These are phyloP conservation scores for Colletotrichum gloeosporioides DNA, from an alignment of 2,329 filamentous ascomycete species.

Conservation along the genomic window DNA sequence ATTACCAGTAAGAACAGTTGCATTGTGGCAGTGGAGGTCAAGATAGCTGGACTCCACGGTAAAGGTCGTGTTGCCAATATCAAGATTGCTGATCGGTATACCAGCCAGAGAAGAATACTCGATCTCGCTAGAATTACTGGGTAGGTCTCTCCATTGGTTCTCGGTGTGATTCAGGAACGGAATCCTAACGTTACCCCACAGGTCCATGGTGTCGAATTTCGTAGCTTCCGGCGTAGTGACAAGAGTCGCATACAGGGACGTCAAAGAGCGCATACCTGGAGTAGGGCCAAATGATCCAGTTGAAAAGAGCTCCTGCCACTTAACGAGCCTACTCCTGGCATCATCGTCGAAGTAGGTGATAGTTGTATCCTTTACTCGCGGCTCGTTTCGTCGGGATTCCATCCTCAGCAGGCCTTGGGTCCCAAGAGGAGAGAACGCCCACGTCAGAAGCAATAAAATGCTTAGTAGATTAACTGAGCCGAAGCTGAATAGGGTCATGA, in stretches of 20 bases:
- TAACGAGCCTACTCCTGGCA: too few relatives aligned
- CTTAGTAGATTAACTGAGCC: too few relatives aligned
- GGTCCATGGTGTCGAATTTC: slow-evolving; percentile 24
- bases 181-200: slow-evolving; percentile 33
- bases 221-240: slow-evolving; percentile 24
- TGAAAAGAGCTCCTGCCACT: too few relatives aligned
- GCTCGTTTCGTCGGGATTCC: too few relatives aligned
- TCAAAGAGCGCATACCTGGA: background rate
- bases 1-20: background rate
- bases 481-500: too few relatives aligned
- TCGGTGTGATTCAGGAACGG: slow-evolving; percentile 17
- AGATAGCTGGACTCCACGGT: slow-evolving; percentile 1
- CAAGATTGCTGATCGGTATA: background rate
- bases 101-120: background rate
- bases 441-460: too few relatives aligned
- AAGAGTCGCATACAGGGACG: slow-evolving; percentile 17
- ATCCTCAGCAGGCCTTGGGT: too few relatives aligned
- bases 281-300: too few relatives aligned
- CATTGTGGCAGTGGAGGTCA: background rate
- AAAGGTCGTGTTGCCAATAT: background rate
- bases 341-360: too few relatives aligned
- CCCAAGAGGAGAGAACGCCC: too few relatives aligned
- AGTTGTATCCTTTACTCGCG: too few relatives aligned
- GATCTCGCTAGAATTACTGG: background rate
- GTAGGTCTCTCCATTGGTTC: background rate